Evolutionary conservation across 352 stramenopile genomes (phyloP).

Genomic region (Pythium coloratum): DNA sequence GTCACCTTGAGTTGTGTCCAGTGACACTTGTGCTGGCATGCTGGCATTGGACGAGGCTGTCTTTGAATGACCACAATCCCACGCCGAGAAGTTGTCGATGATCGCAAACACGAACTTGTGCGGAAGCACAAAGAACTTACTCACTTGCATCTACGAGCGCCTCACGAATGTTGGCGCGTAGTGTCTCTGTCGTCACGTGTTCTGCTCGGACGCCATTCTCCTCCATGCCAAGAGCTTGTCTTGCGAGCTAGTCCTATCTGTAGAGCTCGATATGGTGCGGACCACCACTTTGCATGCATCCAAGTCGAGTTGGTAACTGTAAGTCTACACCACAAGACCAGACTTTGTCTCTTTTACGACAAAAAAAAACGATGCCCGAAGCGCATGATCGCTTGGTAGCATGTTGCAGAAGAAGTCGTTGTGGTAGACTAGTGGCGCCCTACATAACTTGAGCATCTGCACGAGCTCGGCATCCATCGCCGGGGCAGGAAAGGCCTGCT

Average conservation of each 20-base stretch:
- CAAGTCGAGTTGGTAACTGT: not conserved
- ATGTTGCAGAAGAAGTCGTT: too few relatives aligned
- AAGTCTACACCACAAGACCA: not conserved
- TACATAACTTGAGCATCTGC: too few relatives aligned
- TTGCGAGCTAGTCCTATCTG: not conserved
- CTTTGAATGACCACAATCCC: conserved; percentile 8
- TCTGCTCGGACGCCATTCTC: conserved; percentile 5
- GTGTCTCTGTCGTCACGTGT: not conserved
- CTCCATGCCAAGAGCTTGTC: not conserved
- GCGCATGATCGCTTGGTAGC: too few relatives aligned
- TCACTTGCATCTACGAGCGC: not conserved
- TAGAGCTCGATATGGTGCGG: conserved; percentile 5
- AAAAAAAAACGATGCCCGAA: too few relatives aligned
- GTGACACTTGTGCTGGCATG: too few relatives aligned
- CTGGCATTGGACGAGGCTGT: not conserved
- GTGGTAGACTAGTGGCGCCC: too few relatives aligned
- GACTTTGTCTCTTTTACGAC: too few relatives aligned
- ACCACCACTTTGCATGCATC: not conserved
- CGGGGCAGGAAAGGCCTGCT: too few relatives aligned
- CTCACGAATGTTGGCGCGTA: not conserved
- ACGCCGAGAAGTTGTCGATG: not conserved
- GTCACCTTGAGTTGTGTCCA: too few relatives aligned
- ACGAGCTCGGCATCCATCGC: too few relatives aligned
- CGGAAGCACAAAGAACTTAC: not conserved
- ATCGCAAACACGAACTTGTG: not conserved